Evolutionary conservation across 1,284 basidiomycete genomes (phyloP).

Genomic region (Cryptococcus wingfieldii): DNA sequence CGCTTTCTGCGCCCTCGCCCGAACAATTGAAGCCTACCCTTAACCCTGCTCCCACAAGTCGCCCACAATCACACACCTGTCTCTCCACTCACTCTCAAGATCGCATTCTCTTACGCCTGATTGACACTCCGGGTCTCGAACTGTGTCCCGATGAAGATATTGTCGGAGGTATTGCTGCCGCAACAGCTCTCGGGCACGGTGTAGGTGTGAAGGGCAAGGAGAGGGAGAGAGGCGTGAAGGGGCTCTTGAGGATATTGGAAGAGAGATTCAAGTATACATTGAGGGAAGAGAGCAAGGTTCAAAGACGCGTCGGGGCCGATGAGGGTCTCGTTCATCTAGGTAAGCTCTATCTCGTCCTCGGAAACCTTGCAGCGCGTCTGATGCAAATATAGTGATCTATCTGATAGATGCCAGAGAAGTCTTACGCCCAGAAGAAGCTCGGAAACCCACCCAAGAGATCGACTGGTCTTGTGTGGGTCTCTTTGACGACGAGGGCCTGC

Average conservation of each 20-base stretch:
- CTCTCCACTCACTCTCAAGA: slow-evolving; percentile 13
- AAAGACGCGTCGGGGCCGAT: slow-evolving; percentile 32
- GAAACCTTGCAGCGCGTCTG: not conserved
- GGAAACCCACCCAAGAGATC: not conserved
- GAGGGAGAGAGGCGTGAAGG: slow-evolving; percentile 28
- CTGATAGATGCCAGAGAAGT: slow-evolving; percentile 39
- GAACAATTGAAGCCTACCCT: not conserved
- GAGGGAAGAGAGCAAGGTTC: slow-evolving; percentile 41
- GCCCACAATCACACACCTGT: slow-evolving; percentile 2
- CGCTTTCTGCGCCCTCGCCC: slow-evolving; percentile 4
- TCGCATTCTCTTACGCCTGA: slow-evolving; percentile 15
- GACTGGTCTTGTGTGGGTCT: slow-evolving; percentile 32
- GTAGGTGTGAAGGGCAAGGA: slow-evolving; percentile 9
- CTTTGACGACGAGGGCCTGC: slow-evolving; percentile 17
- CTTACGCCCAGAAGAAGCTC: slow-evolving; percentile 16
- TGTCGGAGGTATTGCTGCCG: not conserved
- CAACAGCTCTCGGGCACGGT: too few species aligned
- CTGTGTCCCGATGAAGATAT: slow-evolving; percentile 4
- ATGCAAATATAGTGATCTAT: slow-evolving; percentile 33
- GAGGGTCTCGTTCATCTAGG: slow-evolving; percentile 41
- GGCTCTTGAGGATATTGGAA: slow-evolving; percentile 36
- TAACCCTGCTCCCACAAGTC: slow-evolving; percentile 1
- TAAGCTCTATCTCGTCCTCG: slow-evolving; percentile 13
- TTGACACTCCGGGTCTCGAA: slow-evolving; percentile 45
- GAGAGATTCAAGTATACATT: slow-evolving; percentile 35